phyloP scores from a whole-genome alignment of 1,284 basidiomycete genomes.

The Papiliotrema fonsecae region DNA sequence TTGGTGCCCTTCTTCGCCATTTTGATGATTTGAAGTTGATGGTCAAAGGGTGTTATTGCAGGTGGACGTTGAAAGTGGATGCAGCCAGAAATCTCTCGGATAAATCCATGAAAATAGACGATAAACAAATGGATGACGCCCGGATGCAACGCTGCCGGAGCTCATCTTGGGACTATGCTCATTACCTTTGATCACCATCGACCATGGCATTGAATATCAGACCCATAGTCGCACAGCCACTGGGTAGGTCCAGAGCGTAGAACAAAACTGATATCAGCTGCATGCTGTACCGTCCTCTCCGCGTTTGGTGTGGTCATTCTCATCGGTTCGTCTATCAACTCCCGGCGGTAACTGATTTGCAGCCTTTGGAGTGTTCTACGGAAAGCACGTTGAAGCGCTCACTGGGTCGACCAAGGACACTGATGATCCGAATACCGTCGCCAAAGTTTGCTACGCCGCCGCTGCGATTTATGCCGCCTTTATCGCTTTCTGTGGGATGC shows the following conservation, averaged over 20 bases:
- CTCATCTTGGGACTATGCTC: neutral
- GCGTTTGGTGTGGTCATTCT: slow-evolving; percentile 54
- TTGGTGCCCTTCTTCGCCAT: slow-evolving; percentile 3
- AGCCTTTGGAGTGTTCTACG: slow-evolving; percentile 42
- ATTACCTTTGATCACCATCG: neutral
- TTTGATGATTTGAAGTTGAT: neutral
- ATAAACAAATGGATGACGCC: neutral
- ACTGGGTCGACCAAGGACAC: slow-evolving; percentile 52
- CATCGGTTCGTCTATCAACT: slow-evolving; percentile 32
- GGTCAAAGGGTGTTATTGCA: too few species aligned
- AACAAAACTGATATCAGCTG: slow-evolving; percentile 40
- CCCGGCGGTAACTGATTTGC: neutral
- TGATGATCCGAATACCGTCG: slow-evolving; percentile 48
- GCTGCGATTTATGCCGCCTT: slow-evolving; percentile 52
- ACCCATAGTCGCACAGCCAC: slow-evolving; percentile 47
- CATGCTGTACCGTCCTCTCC: slow-evolving; percentile 54
- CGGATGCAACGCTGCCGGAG: neutral
- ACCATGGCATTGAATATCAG: slow-evolving; percentile 34
- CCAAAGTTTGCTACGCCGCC: slow-evolving; percentile 51
- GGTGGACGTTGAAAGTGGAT: too few species aligned
- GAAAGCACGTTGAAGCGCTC: slow-evolving; percentile 48
- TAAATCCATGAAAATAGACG: neutral
- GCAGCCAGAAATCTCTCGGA: neutral
- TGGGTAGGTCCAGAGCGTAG: slow-evolving; percentile 34
- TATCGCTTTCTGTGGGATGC: slow-evolving; percentile 53